phyloP scores from a whole-genome alignment of 2,329 filamentous ascomycete species.

The Nigrospora sphaerica region DNA sequence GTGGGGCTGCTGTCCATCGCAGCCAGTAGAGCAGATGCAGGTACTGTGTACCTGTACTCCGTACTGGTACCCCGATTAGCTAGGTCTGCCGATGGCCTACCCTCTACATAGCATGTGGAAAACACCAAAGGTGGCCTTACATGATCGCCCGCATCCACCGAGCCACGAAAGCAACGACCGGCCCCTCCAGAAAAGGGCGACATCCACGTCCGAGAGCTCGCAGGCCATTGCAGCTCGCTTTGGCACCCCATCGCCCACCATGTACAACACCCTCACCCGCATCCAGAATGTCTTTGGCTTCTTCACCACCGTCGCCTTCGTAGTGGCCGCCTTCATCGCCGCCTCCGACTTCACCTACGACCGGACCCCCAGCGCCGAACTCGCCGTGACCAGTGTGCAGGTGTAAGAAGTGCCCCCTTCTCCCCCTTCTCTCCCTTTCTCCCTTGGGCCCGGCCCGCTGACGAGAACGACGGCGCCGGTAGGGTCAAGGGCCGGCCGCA shows the following conservation, averaged over 20 bases:
- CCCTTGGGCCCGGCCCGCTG: background rate
- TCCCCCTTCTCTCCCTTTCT: background rate
- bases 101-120: background rate
- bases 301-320: constrained; percentile 90
- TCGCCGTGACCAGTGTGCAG: constrained; percentile 71
- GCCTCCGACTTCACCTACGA: constrained; percentile 67
- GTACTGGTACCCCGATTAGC: too few species aligned
- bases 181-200: too few species aligned
- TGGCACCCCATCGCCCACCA: constrained; percentile 33
- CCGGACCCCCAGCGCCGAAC: constrained; percentile 57
- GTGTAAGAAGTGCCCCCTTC: constrained; percentile 52
- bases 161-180: background rate
- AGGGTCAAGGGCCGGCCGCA: constrained; percentile 88
- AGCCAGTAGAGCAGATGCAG: too few species aligned
- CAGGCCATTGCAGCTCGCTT: background rate
- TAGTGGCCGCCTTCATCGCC: constrained; percentile 72
- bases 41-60: too few species aligned
- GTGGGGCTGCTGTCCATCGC: too few species aligned
- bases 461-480: constrained; percentile 1
- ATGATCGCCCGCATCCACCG: constrained; percentile 10
- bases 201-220: background rate
- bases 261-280: constrained; percentile 84
- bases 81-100: too few species aligned
- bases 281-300: constrained; percentile 93
- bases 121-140: constrained; percentile 8